Evolutionary conservation across 306 rosid species (phyloP).

Genomic region (Medicago arabica): DNA sequence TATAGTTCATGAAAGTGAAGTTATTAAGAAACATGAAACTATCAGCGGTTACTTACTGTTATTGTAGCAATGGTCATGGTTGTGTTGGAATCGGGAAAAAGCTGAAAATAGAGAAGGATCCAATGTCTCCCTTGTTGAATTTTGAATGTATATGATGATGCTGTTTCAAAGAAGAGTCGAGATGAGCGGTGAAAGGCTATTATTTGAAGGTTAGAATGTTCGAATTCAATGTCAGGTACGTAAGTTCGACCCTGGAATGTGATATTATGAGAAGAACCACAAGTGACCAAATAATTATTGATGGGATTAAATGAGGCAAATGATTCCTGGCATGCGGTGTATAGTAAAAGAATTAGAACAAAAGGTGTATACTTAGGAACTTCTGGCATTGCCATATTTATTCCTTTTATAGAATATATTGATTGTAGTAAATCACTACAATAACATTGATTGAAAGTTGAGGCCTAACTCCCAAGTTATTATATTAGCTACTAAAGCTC

Average conservation of each 20-base stretch:
- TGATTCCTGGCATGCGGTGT: not conserved
- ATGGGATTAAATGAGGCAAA: not conserved
- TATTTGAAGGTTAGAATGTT: constrained; percentile 8
- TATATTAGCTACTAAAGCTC: not conserved
- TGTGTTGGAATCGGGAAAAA: not conserved
- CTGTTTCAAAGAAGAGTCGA: not conserved
- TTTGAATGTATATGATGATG: constrained; percentile 10
- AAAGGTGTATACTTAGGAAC: not conserved
- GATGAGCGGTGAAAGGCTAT: constrained; percentile 13
- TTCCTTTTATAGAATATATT: not conserved
- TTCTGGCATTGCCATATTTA: not conserved
- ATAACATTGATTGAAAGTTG: not conserved
- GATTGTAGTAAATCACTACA: not conserved
- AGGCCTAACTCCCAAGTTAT: not conserved
- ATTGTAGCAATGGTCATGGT: constrained; percentile 14
- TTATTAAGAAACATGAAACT: not conserved
- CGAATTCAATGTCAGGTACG: not conserved
- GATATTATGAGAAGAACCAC: constrained; percentile 15
- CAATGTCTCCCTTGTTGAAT: constrained; percentile 1
- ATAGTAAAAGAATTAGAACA: not conserved
- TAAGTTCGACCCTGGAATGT: not conserved
- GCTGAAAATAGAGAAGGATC: constrained; percentile 30
- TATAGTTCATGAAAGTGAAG: not conserved
- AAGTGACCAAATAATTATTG: constrained; percentile 13
- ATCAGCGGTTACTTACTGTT: not conserved